Conservation (phyloP, 2,329 filamentous ascomycete species). For the Chaetomium strumarium region DNA sequence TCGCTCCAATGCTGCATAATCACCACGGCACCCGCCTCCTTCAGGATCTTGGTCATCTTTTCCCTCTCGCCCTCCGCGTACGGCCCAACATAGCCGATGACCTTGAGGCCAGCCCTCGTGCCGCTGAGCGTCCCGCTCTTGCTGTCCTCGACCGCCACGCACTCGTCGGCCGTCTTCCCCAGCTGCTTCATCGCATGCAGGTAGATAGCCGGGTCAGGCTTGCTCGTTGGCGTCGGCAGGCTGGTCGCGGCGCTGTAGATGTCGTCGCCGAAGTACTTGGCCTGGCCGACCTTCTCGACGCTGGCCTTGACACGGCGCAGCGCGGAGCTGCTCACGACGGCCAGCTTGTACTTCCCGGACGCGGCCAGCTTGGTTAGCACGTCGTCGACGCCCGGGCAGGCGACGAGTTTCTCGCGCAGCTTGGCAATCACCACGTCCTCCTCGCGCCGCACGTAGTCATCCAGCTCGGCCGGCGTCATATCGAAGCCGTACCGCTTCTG, state of each 20-base stretch:
- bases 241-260: conserved; percentile 80
- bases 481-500: conserved; percentile 70
- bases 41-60: conserved; percentile 59
- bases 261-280: conserved; percentile 70
- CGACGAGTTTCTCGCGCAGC: conserved; percentile 60
- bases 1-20: conserved; percentile 57
- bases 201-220: conserved; percentile 89
- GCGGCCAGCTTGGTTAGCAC: conserved; percentile 60
- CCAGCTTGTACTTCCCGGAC: conserved; percentile 61
- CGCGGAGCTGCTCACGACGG: conserved; percentile 77
- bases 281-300: conserved; percentile 72
- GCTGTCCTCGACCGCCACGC: conserved; percentile 81
- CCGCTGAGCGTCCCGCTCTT: conserved; percentile 73
- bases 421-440: conserved; percentile 80
- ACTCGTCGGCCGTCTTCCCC: conserved; percentile 64
- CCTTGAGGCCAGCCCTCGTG: conserved; percentile 70
- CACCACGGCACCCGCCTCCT: conserved; percentile 54
- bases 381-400: conserved; percentile 63
- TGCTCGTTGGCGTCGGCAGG: conserved; percentile 72
- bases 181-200: conserved; percentile 68
- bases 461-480: conserved; percentile 61
- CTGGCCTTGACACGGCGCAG: conserved; percentile 71
- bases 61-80: conserved; percentile 58
- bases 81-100: conserved; percentile 79
- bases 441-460: conserved; percentile 68